Base-by-base conservation (phyloP, 129 eudicot species). In the Escallonia rubra region DNA sequence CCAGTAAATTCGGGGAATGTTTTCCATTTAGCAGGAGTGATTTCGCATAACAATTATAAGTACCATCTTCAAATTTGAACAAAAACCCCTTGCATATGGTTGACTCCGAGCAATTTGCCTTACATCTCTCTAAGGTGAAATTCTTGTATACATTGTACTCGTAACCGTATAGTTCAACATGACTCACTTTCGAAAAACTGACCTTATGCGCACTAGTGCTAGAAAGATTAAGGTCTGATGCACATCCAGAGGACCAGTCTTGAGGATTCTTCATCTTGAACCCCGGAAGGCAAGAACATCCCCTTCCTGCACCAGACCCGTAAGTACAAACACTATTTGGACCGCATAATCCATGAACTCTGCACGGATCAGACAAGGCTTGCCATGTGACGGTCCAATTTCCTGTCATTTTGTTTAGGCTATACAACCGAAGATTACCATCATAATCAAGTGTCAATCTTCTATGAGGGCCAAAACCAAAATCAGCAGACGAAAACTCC, bases 331-430 rank as follows among this genome's bases (percentile, higher is more conserved):
- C 15, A 63, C 65, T 74, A 42, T 79, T 79, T 15, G 69, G 42
- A 5, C 85, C 85, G 67, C 83, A 82, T 23, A 63, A 14, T 23
- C 87, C 87, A 70, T 82, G 87, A 52, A 74, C 40, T 23, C 10
- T 11, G 51, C 80, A 80, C 3, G 74, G 63, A 3, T 15, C 67
- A 38, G 58, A 11, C 8, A 63, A 10, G 10, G 70, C 77, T 66
- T 74, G 83, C 87, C 87, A 78, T 40, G 80, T 49, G 44, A 78
- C 75, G 13, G 5, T 44, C 87, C 87, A 82, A 14, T 43, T 66
- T 10, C 82, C 63, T 8, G 15, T 40, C 63, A n/a, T 2, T 56
- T 82, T 54, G 41, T 67, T 58, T 16, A 74, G 64, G 13, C 80
- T 81, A 4, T 78, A 78, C 15, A 79, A 74, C 40, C 83, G 81